Percentiles rank a stretch among this genome's conserved stretches.
These are phyloP conservation scores for Amanita pallidorosea DNA, from an alignment of 768 basidiomycete species.

Conservation along the genomic window DNA sequence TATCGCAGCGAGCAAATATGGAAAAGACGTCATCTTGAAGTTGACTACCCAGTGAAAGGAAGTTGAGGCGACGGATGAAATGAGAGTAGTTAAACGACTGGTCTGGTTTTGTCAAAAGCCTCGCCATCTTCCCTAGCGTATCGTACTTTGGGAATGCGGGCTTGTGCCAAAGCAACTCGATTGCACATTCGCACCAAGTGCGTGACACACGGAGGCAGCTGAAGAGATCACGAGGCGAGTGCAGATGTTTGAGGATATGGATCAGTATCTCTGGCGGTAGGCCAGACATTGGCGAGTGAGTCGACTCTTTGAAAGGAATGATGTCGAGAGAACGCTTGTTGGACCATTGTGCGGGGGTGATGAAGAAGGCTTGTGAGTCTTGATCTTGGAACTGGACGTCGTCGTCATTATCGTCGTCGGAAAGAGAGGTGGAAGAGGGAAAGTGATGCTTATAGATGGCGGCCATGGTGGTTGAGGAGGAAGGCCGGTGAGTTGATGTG, in stretches of 20 bases:
- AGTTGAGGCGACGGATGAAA: constrained; percentile 88
- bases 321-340: constrained; percentile 17
- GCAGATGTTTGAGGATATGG: constrained; percentile 80
- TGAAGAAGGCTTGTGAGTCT: constrained; percentile 31
- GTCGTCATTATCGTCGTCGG: constrained; percentile 64
- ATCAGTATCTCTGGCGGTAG: constrained; percentile 90
- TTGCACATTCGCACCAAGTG: constrained; percentile 92
- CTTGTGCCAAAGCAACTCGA: constrained; percentile 91
- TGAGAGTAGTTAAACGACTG: constrained; percentile 81
- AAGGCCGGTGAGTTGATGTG: constrained; percentile 7
- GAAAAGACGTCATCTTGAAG: constrained; percentile 69
- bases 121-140: constrained; percentile 71
- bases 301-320: constrained; percentile 14
- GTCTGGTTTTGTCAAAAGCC: constrained; percentile 48
- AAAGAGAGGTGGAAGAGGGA: constrained; percentile 73
- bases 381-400: constrained; percentile 32
- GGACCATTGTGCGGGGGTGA: constrained; percentile 64
- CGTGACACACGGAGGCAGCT: constrained; percentile 73
- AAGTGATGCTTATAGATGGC: constrained; percentile 42
- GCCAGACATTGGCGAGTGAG: constrained; percentile 46
- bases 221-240: constrained; percentile 63
- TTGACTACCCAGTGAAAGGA: constrained; percentile 56
- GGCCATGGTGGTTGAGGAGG: constrained; percentile 23
- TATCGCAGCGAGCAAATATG: constrained; percentile 61
- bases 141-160: constrained; percentile 62